Evolutionary conservation across 73 alveolate genomes (phyloP).

Genomic region (Chromera velia): DNA sequence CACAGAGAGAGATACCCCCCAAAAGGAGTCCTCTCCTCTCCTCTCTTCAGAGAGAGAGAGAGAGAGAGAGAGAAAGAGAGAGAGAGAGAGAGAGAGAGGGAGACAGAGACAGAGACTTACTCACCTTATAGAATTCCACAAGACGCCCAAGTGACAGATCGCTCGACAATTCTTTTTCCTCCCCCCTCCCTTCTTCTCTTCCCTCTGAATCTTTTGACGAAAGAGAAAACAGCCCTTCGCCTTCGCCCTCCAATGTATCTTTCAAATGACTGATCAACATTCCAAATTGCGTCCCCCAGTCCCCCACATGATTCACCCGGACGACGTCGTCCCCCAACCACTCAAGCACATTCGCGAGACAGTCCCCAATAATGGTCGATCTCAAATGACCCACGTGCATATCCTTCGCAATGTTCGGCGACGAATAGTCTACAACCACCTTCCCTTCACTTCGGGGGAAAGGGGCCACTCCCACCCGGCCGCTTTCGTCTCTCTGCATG

Average conservation of each 20-base stretch:
- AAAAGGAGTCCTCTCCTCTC: not conserved
- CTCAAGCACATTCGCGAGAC: constrained; percentile 66
- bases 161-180: too few species aligned
- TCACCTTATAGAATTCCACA: constrained; percentile 52
- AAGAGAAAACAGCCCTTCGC: too few species aligned
- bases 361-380: constrained; percentile 97
- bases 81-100: not conserved
- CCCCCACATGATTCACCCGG: constrained; percentile 94
- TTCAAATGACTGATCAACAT: constrained; percentile 86
- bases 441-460: not conserved
- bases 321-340: constrained; percentile 88
- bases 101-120: not conserved
- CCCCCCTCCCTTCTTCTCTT: too few species aligned
- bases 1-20: not conserved
- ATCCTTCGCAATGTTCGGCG: constrained; percentile 98
- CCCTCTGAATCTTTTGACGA: not conserved
- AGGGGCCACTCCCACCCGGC: not conserved
- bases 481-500: not conserved
- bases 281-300: constrained; percentile 99
- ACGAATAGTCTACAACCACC: constrained; percentile 92
- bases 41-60: not conserved
- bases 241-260: too few species aligned
- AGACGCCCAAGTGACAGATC: constrained; percentile 77
- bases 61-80: constrained; percentile 1
- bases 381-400: constrained; percentile 99